Conservation (phyloP, 179 eudicot genomes). For the Amaranthus tricolor region DNA sequence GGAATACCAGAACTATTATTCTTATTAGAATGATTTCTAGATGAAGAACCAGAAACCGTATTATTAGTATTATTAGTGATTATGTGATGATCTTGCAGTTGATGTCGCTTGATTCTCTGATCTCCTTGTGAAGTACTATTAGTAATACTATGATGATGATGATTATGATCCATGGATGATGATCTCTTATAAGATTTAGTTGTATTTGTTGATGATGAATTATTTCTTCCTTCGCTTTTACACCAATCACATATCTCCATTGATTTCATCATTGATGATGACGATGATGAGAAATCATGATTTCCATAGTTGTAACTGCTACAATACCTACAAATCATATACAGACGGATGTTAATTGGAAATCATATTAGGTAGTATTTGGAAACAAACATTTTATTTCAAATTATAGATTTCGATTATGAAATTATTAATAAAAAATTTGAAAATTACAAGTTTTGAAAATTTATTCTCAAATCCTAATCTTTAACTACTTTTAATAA, state of each 20-base stretch:
- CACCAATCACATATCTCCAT: conserved; percentile 71
- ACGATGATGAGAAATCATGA: conserved; percentile 4
- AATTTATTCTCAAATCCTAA: no score
- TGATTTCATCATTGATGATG: conserved; percentile 6
- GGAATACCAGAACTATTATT: conserved; percentile 46
- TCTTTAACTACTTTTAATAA: no score
- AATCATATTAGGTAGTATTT: no score
- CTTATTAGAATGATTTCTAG: conserved; percentile 18
- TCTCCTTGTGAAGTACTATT: conserved; percentile 31
- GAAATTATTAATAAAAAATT: no score
- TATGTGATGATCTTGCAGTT: conserved; percentile 5
- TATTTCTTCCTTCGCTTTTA: conserved; percentile 48
- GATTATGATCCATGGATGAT: conserved; percentile 13
- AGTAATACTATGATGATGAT: conserved; percentile 16
- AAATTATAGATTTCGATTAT: no score
- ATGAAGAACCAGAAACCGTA: conserved; percentile 13
- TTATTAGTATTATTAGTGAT: neutral
- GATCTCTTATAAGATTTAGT: conserved; percentile 16
- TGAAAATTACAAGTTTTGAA: no score
- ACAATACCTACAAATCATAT: conserved; percentile 50
- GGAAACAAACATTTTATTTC: no score
- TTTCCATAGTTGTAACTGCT: conserved; percentile 63
- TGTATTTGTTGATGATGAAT: conserved; percentile 5
- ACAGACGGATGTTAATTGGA: no score
- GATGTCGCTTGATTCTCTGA: conserved; percentile 44